These are phyloP conservation scores for Globisporangium ultimum DNA, from an alignment of 352 stramenopile species.

Conservation along the genomic window DNA sequence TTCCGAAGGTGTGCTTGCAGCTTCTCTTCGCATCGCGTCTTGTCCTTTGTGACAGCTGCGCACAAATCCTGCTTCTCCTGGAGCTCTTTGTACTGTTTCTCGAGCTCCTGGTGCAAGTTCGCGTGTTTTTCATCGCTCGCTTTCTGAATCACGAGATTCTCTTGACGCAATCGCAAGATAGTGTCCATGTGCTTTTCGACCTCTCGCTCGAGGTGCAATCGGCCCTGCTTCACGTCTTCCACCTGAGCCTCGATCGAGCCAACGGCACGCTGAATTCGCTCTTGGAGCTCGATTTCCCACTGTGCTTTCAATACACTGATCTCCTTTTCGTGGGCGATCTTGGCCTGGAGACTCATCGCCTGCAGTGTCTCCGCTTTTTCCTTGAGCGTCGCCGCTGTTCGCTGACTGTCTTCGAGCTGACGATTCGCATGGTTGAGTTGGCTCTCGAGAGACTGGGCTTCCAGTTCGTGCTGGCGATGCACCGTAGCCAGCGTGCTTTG, in stretches of 20 bases:
- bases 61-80: constrained; percentile 38
- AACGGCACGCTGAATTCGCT: constrained; percentile 55
- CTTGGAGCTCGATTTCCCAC: constrained; percentile 46
- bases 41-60: constrained; percentile 26
- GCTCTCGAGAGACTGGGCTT: constrained; percentile 30
- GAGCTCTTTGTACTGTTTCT: constrained; percentile 38
- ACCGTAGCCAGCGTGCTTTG: constrained; percentile 28
- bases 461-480: constrained; percentile 42
- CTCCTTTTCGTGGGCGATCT: constrained; percentile 52
- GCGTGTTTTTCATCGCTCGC: constrained; percentile 29
- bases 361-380: constrained; percentile 50
- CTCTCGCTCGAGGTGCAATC: constrained; percentile 55
- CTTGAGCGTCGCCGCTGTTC: constrained; percentile 22
- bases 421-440: constrained; percentile 37
- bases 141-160: constrained; percentile 54
- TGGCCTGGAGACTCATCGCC: constrained; percentile 38
- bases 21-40: constrained; percentile 41
- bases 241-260: constrained; percentile 56
- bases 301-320: constrained; percentile 49
- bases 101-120: constrained; percentile 26
- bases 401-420: constrained; percentile 37
- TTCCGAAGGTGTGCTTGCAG: constrained; percentile 31
- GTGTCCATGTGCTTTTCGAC: constrained; percentile 59
- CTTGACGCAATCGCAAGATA: constrained; percentile 49
- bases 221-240: constrained; percentile 57